Conservation (phyloP, 2,329 filamentous ascomycete species). For the Ophiostoma montium region DNA sequence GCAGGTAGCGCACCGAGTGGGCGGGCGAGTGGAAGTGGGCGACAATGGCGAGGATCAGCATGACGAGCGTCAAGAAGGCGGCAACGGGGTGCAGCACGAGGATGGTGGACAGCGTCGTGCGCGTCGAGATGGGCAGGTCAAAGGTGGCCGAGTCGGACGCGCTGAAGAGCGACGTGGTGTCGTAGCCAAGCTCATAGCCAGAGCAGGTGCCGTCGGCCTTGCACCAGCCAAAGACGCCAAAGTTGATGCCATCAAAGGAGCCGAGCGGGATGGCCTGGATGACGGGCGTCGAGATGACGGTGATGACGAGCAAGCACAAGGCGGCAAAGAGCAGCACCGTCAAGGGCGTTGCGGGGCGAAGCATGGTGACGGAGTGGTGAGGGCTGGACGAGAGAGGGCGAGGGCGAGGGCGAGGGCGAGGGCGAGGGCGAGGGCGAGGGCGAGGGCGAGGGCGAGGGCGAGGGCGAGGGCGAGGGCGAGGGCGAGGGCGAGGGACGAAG, state of each 20-base stretch:
- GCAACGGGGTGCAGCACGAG: conserved; percentile 89
- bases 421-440: neutral
- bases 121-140: conserved; percentile 37
- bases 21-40: conserved; percentile 80
- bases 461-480: neutral
- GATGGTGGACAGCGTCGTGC: conserved; percentile 64
- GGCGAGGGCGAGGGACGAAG: neutral
- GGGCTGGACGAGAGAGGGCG: too few relatives aligned
- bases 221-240: conserved; percentile 91
- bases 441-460: neutral
- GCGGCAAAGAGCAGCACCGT: conserved; percentile 72
- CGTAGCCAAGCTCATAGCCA: conserved; percentile 69
- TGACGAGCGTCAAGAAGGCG: conserved; percentile 70
- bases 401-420: neutral
- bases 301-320: conserved; percentile 72
- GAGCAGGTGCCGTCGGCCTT: conserved; percentile 48
- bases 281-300: conserved; percentile 82
- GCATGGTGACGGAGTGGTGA: conserved; percentile 39
- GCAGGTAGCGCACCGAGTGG: conserved; percentile 78
- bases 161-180: conserved; percentile 31
- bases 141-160: conserved; percentile 29
- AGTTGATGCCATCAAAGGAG: conserved; percentile 59
- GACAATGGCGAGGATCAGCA: conserved; percentile 63
- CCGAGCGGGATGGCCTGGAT: conserved; percentile 75
- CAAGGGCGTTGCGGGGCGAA: conserved; percentile 86